These are phyloP conservation scores for Triticum dicoccoides DNA, from an alignment of 176 grass and related monocot genomes.

Conservation along the genomic window DNA sequence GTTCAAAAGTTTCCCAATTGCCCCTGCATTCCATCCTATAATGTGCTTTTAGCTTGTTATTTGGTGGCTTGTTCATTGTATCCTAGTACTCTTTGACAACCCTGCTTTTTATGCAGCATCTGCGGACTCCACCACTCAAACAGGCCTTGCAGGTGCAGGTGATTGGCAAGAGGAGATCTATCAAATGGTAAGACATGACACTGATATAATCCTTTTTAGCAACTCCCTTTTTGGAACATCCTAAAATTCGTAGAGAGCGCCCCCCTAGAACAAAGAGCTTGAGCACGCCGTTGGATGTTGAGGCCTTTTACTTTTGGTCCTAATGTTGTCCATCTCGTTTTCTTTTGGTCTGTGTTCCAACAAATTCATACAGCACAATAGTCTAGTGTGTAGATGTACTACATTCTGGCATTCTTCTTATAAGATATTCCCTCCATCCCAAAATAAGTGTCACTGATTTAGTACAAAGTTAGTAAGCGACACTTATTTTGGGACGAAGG, in stretches of 20 bases:
- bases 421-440: background rate
- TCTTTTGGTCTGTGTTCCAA: background rate
- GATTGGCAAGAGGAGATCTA: conserved; percentile 81
- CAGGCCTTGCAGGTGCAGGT: conserved; percentile 38
- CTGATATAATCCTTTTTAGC: background rate
- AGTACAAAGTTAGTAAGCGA: too few relatives aligned
- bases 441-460: too few relatives aligned
- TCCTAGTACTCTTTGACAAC: conserved; percentile 5
- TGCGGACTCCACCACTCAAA: conserved; percentile 79
- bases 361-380: background rate
- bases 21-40: background rate
- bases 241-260: background rate
- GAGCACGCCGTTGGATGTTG: too few relatives aligned
- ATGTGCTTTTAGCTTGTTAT: background rate
- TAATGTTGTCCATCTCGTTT: background rate
- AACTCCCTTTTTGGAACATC: background rate
- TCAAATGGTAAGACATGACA: conserved; percentile 57
- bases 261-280: background rate
- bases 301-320: too few relatives aligned
- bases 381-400: background rate
- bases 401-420: conserved; percentile 1
- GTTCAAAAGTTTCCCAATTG: background rate
- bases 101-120: conserved; percentile 61
- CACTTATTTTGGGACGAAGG: too few relatives aligned
- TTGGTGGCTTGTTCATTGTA: conserved; percentile 32